These are phyloP conservation scores for Solanum hybrid DNA, from an alignment of 305 asterid species.

Conservation along the genomic window DNA sequence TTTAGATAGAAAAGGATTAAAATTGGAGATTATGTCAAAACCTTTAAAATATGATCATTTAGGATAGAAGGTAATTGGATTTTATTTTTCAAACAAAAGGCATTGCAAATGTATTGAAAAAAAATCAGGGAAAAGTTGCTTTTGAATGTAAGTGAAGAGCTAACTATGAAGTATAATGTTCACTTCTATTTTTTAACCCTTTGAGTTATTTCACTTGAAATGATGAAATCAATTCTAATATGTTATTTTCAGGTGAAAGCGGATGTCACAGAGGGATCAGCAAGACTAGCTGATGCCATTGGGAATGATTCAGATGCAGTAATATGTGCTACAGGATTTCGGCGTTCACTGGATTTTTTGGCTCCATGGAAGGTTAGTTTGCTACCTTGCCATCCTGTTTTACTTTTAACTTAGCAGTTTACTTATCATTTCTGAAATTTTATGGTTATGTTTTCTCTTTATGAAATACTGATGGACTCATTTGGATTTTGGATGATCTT, in stretches of 20 bases:
- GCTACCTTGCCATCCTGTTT: background rate
- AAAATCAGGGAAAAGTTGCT: background rate
- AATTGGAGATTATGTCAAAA: background rate
- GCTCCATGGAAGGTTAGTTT: slow-evolving; percentile 84
- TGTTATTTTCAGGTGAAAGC: slow-evolving; percentile 58
- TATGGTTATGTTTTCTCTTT: background rate
- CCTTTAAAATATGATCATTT: background rate
- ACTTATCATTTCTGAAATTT: background rate
- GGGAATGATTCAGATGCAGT: slow-evolving; percentile 92
- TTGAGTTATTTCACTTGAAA: background rate
- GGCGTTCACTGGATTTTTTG: slow-evolving; percentile 67
- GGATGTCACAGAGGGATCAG: slow-evolving; percentile 85
- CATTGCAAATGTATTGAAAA: background rate
- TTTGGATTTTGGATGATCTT: background rate
- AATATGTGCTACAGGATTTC: slow-evolving; percentile 87
- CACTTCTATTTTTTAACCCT: background rate
- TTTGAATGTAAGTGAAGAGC: background rate
- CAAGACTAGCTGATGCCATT: slow-evolving; percentile 67
- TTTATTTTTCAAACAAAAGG: background rate
- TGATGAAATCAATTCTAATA: background rate
- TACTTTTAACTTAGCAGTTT: background rate
- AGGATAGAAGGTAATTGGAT: background rate
- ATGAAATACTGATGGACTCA: background rate
- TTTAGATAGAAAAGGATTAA: background rate
- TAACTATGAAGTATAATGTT: background rate